These are phyloP conservation scores for Xylariaceae sp. DNA, from an alignment of 2,329 filamentous ascomycete genomes.

Conservation along the genomic window DNA sequence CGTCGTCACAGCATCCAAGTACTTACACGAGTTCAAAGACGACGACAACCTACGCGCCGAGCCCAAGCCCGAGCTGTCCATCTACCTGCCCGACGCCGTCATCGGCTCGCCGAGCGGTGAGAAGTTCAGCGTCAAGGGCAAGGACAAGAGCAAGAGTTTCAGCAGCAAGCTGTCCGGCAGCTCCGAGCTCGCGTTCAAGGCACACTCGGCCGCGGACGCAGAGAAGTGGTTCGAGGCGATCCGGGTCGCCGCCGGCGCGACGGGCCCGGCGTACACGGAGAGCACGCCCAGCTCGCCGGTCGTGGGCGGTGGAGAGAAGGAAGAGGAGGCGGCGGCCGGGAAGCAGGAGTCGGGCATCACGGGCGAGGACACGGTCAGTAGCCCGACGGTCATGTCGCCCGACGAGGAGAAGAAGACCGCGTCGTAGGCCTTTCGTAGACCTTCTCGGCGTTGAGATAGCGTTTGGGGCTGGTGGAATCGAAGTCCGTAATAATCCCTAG, in stretches of 20 bases:
- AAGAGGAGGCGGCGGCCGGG: slow-evolving; percentile 27
- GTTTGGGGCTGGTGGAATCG: slow-evolving; percentile 1
- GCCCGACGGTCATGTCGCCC: slow-evolving; percentile 28
- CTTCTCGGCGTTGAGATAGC: slow-evolving; percentile 6
- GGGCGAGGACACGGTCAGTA: slow-evolving; percentile 26
- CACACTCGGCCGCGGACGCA: slow-evolving; percentile 74
- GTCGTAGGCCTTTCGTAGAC: slow-evolving; percentile 11
- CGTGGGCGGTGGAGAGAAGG: slow-evolving; percentile 17
- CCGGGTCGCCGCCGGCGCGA: slow-evolving; percentile 51
- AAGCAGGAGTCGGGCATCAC: slow-evolving; percentile 46
- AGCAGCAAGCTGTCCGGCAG: slow-evolving; percentile 75
- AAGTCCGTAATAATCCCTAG: slow-evolving; percentile 1
- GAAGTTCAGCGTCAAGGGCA: slow-evolving; percentile 95
- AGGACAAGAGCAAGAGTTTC: slow-evolving; percentile 78
- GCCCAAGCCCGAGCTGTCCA: slow-evolving; percentile 77
- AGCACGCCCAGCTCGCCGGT: slow-evolving; percentile 31
- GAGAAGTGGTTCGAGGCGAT: slow-evolving; percentile 82
- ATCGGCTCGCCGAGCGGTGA: slow-evolving; percentile 68
- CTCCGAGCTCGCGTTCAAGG: slow-evolving; percentile 83
- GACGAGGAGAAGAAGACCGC: slow-evolving; percentile 21
- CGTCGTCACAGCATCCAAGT: slow-evolving; percentile 82
- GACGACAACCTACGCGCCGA: slow-evolving; percentile 69
- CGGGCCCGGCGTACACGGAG: slow-evolving; percentile 33
- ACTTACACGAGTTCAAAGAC: slow-evolving; percentile 94
- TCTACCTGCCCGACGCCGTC: slow-evolving; percentile 87